Conservation (phyloP, 768 basidiomycete species). For the Boletus barrowsii region DNA sequence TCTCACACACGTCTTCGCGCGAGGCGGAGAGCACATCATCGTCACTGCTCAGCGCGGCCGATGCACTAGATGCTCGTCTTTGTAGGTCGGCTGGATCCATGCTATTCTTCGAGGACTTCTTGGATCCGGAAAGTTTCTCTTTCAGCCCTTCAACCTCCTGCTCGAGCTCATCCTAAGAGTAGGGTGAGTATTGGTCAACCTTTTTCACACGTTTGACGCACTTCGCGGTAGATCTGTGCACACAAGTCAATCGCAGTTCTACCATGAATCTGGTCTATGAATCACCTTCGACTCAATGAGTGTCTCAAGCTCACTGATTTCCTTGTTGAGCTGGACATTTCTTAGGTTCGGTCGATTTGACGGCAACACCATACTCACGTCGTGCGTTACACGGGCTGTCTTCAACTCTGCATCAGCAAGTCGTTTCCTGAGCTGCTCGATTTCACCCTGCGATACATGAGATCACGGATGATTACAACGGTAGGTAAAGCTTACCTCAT, state of each 20-base stretch:
- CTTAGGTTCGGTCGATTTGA: neutral
- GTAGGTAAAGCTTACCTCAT: constrained; percentile 45
- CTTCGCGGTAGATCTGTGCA: constrained; percentile 79
- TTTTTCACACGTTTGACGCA: constrained; percentile 24
- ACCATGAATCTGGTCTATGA: neutral
- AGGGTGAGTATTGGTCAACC: constrained; percentile 10
- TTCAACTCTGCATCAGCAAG: constrained; percentile 72
- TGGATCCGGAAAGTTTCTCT: constrained; percentile 59
- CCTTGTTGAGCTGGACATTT: constrained; percentile 70
- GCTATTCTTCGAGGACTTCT: constrained; percentile 54
- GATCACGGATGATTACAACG: neutral
- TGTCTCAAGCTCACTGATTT: constrained; percentile 88
- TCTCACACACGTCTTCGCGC: constrained; percentile 68
- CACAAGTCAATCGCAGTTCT: constrained; percentile 3
- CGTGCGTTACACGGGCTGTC: constrained; percentile 63
- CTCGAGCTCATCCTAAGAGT: constrained; percentile 75
- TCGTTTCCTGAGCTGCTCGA: constrained; percentile 69
- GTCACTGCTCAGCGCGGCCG: constrained; percentile 23
- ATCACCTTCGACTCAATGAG: constrained; percentile 90
- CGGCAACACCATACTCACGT: constrained; percentile 42
- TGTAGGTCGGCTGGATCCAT: constrained; percentile 35
- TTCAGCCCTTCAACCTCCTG: constrained; percentile 76
- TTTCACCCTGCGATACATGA: constrained; percentile 45
- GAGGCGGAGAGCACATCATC: constrained; percentile 20
- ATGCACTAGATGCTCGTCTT: constrained; percentile 19